Percentiles rank a stretch among this genome's conserved stretches.
Evolutionary conservation across 1,139 yeast genomes (phyloP).

Genomic region (Taiozyma onychis): DNA sequence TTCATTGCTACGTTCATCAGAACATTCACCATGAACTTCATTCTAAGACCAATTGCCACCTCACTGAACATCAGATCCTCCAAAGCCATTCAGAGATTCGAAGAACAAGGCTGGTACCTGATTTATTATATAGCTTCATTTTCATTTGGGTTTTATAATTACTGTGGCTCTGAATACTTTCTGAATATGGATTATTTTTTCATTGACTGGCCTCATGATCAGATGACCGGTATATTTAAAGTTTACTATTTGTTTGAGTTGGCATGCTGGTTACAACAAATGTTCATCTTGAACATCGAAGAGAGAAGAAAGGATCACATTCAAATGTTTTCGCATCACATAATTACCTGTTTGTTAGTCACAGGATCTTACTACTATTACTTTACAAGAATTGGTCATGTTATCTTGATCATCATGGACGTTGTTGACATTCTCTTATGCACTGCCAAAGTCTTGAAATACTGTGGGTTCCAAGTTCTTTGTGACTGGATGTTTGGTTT

Average conservation of each 20-base stretch:
- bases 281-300: conserved; percentile 72
- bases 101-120: conserved; percentile 83
- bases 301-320: conserved; percentile 72
- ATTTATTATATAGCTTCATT: conserved; percentile 58
- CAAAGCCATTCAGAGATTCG: conserved; percentile 60
- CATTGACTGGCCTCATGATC: conserved; percentile 72
- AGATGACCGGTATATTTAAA: conserved; percentile 47
- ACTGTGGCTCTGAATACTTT: conserved; percentile 54
- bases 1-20: conserved; percentile 54
- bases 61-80: conserved; percentile 38
- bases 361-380: conserved; percentile 70
- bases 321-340: conserved; percentile 88
- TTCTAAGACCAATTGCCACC: conserved; percentile 56
- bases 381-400: conserved; percentile 74
- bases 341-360: conserved; percentile 65
- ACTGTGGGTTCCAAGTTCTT: conserved; percentile 49
- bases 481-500: conserved; percentile 70
- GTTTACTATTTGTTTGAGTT: conserved; percentile 66
- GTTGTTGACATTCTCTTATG: conserved; percentile 69
- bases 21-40: conserved; percentile 51
- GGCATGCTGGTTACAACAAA: conserved; percentile 78
- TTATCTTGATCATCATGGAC: conserved; percentile 77
- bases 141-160: conserved; percentile 51
- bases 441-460: conserved; percentile 71
- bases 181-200: conserved; percentile 55